Evolutionary conservation across 768 basidiomycete species (phyloP).

Genomic region (Tricholoma saponaceum): DNA sequence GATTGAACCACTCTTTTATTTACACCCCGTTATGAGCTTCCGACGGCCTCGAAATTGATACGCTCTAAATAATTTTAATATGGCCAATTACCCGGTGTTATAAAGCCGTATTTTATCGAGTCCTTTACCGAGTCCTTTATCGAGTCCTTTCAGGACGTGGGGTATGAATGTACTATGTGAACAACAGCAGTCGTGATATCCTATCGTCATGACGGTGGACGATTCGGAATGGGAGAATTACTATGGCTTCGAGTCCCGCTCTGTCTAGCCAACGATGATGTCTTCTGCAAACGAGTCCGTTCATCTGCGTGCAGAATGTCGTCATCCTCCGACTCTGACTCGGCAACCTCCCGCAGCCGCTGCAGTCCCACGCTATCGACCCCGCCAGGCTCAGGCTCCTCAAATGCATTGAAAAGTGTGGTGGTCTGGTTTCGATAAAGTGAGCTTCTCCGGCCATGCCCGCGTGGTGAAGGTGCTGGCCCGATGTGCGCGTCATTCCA

Average conservation of each 20-base stretch:
- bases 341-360: constrained; percentile 66
- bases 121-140: constrained; percentile 5
- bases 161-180: constrained; percentile 12
- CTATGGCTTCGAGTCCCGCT: constrained; percentile 51
- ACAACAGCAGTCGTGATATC: constrained; percentile 6
- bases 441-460: constrained; percentile 59
- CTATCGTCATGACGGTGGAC: constrained; percentile 11
- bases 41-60: too few species aligned
- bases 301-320: constrained; percentile 41
- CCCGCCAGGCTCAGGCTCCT: constrained; percentile 39
- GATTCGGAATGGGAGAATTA: constrained; percentile 41
- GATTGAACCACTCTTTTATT: constrained; percentile 29
- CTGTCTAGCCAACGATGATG: constrained; percentile 18
- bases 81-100: constrained; percentile 8
- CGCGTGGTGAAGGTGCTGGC: constrained; percentile 25
- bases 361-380: constrained; percentile 50
- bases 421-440: constrained; percentile 61
- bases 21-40: too few species aligned
- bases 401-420: constrained; percentile 76
- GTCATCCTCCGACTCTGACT: constrained; percentile 43
- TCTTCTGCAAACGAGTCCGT: constrained; percentile 33
- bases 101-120: constrained; percentile 12
- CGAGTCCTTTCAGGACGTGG: not conserved
- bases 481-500: constrained; percentile 44
- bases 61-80: not conserved